These are phyloP conservation scores for Cryptosporidium baileyi DNA, from an alignment of 169 alveolate genomes.

Conservation along the genomic window DNA sequence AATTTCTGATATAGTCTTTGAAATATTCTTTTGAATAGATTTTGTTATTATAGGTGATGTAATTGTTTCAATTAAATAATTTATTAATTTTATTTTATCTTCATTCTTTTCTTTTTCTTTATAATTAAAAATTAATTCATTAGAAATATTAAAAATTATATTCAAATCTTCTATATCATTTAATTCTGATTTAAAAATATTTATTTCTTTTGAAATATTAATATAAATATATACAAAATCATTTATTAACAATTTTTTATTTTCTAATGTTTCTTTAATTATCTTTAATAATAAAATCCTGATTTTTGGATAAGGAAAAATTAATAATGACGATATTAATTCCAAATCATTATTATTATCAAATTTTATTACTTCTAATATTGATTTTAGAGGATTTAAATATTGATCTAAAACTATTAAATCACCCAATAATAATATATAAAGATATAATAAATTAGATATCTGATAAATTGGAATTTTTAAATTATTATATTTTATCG, in stretches of 20 bases:
- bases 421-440: slow-evolving; percentile 36
- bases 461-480: neutral
- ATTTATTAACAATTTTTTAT: neutral
- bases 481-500: neutral
- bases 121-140: neutral
- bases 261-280: neutral
- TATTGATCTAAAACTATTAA: slow-evolving; percentile 6
- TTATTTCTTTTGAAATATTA: slow-evolving; percentile 4
- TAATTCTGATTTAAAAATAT: neutral
- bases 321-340: slow-evolving; percentile 25
- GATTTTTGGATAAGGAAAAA: slow-evolving; percentile 16
- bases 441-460: slow-evolving; percentile 15
- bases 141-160: neutral
- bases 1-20: too few relatives aligned
- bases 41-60: neutral
- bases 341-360: neutral
- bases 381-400: neutral
- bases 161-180: neutral
- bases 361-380: neutral
- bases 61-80: too few relatives aligned
- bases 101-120: neutral
- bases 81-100: too few relatives aligned
- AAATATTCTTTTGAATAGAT: neutral
- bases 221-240: slow-evolving; percentile 1
- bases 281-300: slow-evolving; percentile 1